These are phyloP conservation scores for Plenodomus biglobosus DNA, from an alignment of 2,329 filamentous ascomycete species.

Conservation along the genomic window DNA sequence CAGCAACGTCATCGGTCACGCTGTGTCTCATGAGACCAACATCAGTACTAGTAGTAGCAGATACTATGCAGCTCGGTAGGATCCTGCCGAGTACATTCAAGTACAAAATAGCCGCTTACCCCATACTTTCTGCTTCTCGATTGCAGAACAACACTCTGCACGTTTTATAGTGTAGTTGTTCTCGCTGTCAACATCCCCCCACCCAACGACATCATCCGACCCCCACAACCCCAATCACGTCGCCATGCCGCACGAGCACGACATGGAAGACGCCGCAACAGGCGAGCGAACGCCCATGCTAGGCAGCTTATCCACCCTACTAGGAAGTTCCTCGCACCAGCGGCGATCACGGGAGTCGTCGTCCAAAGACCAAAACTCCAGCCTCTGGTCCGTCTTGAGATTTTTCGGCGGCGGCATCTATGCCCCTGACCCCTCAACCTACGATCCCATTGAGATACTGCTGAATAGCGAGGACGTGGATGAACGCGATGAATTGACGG, in stretches of 20 bases:
- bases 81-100: neutral
- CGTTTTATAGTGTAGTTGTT: no score
- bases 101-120: constrained; percentile 5
- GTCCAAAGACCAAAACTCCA: constrained; percentile 1
- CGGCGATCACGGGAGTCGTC: constrained; percentile 1
- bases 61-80: neutral
- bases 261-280: constrained; percentile 21
- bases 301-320: constrained; percentile 11
- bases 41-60: no score
- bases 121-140: constrained; percentile 1
- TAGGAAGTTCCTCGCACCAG: constrained; percentile 17
- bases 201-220: neutral
- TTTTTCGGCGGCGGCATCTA: constrained; percentile 41
- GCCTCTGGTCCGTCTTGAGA: constrained; percentile 19
- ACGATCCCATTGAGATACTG: constrained; percentile 43
- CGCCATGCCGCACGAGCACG: constrained; percentile 23
- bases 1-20: constrained; percentile 12
- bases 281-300: constrained; percentile 27
- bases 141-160: neutral
- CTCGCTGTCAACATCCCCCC: constrained; percentile 1
- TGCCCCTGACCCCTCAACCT: constrained; percentile 37
- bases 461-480: constrained; percentile 39
- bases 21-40: neutral
- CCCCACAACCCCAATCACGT: neutral
- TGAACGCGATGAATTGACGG: constrained; percentile 42